Conservation (phyloP, 2,329 filamentous ascomycete species). For the Fusarium fracticaudum region DNA sequence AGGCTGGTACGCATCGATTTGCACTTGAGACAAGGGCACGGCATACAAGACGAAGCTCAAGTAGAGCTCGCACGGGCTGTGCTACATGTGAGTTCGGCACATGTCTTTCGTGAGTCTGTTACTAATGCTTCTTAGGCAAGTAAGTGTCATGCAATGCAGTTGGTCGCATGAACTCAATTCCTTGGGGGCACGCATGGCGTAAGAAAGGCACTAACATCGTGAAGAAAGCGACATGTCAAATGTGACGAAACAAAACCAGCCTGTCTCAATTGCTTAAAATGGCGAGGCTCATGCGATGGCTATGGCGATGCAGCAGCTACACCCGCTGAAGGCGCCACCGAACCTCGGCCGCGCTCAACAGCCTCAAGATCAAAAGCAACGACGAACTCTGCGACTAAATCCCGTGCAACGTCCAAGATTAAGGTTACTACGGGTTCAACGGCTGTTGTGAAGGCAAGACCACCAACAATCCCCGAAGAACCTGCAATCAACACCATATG, state of each 20-base stretch:
- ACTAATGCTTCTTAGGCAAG: constrained; percentile 44
- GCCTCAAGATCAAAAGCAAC: constrained; percentile 11
- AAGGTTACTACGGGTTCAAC: constrained; percentile 28
- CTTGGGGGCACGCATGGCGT: neutral
- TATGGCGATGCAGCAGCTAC: constrained; percentile 41
- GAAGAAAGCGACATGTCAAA: constrained; percentile 54
- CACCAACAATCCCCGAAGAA: constrained; percentile 45
- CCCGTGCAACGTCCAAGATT: constrained; percentile 19
- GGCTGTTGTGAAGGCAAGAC: constrained; percentile 45
- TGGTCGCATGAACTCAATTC: neutral
- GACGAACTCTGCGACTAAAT: constrained; percentile 1
- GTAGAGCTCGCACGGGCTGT: constrained; percentile 51
- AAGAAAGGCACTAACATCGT: constrained; percentile 19
- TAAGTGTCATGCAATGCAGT: constrained; percentile 35
- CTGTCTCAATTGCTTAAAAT: constrained; percentile 54
- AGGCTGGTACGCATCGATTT: constrained; percentile 49
- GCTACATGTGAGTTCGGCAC: constrained; percentile 47
- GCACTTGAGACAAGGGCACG: constrained; percentile 50
- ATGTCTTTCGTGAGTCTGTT: neutral
- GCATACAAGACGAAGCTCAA: constrained; percentile 52
- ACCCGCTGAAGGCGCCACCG: constrained; percentile 3
- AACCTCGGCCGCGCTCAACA: constrained; percentile 12
- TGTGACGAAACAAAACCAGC: constrained; percentile 54
- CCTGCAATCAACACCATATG: constrained; percentile 48
- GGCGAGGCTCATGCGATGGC: constrained; percentile 52